Evolutionary conservation across 202 grass and related monocot genomes (phyloP), one percentile per base, ranked within the genome.

Genomic region (Setaria italica): DNA sequence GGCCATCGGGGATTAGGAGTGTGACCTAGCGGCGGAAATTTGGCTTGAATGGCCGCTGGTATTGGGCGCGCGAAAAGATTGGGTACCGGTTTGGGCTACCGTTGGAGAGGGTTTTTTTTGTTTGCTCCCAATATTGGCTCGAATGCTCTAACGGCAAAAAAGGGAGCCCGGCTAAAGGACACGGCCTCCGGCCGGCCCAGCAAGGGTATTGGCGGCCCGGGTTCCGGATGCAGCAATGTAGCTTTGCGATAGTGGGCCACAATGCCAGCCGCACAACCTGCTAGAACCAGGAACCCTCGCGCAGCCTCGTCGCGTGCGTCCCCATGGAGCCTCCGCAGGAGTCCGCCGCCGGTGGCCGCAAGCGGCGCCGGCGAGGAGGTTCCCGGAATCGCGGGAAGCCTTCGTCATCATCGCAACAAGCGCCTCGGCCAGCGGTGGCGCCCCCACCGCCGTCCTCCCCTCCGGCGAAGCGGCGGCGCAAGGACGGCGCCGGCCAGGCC

Each of bases 361-460:
- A 79, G 82, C 66, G 82, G 64, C 84, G 89, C 20, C 88, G 91
- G 21, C 80, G 88, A 83, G 88, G 90, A 64, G 87, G 91, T 15
- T 65, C 2, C 4, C 56, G 67, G 17, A 95, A 72, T 15, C 85
- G 79, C 34, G 43, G 47, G 70, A 90, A 87, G 46, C 6, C 50
- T 2, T 55, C 57, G 11, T 78, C 82, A n/a, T 82, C 85, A 12
- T 82, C 85, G 3, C 47, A 67, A 9, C 43, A 16, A 48, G 62
- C 57, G 12, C 46, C 78, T 6, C 58, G 29, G 6, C 11, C 69
- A 37, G 55, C 16, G 57, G 29, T 16, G 1, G 55, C 56, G 4
- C 17, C 80, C 11, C 42, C 68, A 13, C 7, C 56, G 3, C 43
- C 68, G 63, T 62, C 83, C 49, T 86, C 85, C 20, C 86, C 80